Evolutionary conservation across 2,329 filamentous ascomycete species (phyloP).

Genomic region (Sporothrix brunneoviolacea): DNA sequence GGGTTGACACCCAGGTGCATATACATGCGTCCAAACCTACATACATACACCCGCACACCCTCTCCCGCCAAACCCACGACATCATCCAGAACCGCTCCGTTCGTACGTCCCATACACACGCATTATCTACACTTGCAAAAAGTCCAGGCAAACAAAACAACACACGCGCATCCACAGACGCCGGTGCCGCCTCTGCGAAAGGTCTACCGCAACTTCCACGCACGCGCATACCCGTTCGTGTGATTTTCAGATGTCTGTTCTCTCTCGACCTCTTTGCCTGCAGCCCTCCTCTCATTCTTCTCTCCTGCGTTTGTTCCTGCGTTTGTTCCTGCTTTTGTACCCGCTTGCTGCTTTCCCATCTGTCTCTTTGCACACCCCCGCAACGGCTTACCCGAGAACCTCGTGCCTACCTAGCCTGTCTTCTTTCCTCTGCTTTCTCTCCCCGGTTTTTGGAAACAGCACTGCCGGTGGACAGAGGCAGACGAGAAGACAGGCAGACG

Average conservation of each 20-base stretch:
- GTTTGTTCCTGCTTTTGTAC: neutral
- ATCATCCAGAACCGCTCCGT: neutral
- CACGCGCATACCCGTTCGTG: constrained; percentile 1
- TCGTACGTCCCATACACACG: neutral
- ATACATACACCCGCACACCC: constrained; percentile 6
- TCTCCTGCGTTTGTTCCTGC: neutral
- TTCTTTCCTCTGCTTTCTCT: too few relatives aligned
- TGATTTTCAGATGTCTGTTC: constrained; percentile 1
- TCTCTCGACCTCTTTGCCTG: neutral
- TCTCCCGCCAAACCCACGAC: constrained; percentile 1
- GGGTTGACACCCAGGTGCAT: constrained; percentile 10
- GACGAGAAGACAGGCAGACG: too few relatives aligned
- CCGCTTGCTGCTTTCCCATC: neutral
- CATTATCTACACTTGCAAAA: neutral
- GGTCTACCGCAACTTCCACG: neutral
- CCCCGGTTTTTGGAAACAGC: too few relatives aligned
- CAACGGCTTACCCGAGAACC: too few relatives aligned
- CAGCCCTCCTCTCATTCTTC: neutral
- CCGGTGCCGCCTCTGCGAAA: neutral
- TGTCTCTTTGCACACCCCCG: neutral
- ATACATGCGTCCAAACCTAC: neutral
- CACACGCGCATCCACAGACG: neutral
- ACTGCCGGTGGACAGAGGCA: too few relatives aligned
- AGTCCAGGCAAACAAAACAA: neutral
- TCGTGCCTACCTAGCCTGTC: too few relatives aligned